Base-by-base conservation (phyloP, 371 early-diverging fungal genomes). In the Lichtheimia hyalospora region DNA sequence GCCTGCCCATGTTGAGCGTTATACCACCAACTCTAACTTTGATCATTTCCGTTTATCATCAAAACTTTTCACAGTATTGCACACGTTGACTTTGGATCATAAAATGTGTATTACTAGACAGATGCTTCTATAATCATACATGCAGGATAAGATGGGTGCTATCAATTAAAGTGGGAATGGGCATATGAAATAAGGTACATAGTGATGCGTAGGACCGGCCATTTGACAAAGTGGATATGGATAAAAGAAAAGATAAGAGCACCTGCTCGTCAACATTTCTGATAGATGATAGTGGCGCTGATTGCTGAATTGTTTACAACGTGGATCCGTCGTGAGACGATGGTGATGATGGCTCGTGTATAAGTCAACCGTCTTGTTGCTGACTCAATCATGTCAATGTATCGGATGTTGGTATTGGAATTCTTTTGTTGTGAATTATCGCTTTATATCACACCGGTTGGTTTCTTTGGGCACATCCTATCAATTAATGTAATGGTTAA, bases 401-500 rank as follows among this genome's bases (percentile, higher is more conserved):
- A 5, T 15, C 20, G n/a, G 46, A 46, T 46, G 23, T 24, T 50
- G 50, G 50, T 50, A 14, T 50, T 34, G 34, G 34, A 34, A 34
- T 34, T 34, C 34, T 34, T 34, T 27, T 5, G 10, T 34, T 10
- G 34, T 34, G 34, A 14, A 24, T 18, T n/a, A 10, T 46, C 18
- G n/a, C n/a, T 53, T 41, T 49, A 57, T 16, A 49, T 20, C 48
- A 49, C 44, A 25, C 49, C 27, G 13, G 28, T 21, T 39, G 59
- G 77, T 42, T 77, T 77, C 62, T 77, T 68, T 16, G 77, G 77
- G 57, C 77, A 77, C 77, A 77, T 77, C 68, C 76, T 76, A 51
- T 43, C 41, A 53, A 40, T 24, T n/a, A 28, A 14, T 58, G 49
- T 44, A 15, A 20, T 23, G n/a, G 20, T 48, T 4, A 23, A 13